These are phyloP conservation scores for Cercospora zeina DNA, from an alignment of 2,329 filamentous ascomycete genomes.

Conservation along the genomic window DNA sequence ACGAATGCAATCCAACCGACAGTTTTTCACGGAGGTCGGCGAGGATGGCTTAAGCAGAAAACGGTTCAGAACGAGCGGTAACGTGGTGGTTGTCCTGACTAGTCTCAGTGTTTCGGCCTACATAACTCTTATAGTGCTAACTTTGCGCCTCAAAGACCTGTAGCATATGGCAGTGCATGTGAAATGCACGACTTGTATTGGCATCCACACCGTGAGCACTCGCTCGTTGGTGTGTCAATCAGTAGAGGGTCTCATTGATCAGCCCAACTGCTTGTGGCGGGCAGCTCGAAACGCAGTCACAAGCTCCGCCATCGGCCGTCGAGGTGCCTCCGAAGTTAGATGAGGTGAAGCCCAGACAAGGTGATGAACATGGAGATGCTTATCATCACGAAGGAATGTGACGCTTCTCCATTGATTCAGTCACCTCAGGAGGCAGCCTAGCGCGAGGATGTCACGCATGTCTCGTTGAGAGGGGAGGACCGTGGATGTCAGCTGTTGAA, in stretches of 20 bases:
- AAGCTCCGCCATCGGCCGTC: background rate
- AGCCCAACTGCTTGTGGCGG: background rate
- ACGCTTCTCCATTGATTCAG: background rate
- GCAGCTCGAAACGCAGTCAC: slow-evolving; percentile 1
- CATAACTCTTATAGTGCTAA: slow-evolving; percentile 60
- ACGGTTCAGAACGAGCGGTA: slow-evolving; percentile 64
- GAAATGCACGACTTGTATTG: background rate
- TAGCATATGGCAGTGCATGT: background rate
- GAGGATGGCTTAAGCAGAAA: slow-evolving; percentile 62
- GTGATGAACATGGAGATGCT: background rate
- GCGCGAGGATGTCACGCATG: background rate
- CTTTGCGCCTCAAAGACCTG: slow-evolving; percentile 48
- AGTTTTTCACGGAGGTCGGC: slow-evolving; percentile 75
- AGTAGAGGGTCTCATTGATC: background rate
- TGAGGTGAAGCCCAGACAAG: background rate
- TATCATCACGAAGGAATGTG: background rate
- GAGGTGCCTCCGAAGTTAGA: background rate
- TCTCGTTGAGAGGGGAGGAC: slow-evolving; percentile 4
- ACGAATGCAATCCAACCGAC: slow-evolving; percentile 85
- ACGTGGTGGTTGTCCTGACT: slow-evolving; percentile 64
- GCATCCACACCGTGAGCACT: background rate
- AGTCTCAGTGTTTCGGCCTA: slow-evolving; percentile 64
- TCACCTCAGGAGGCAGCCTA: background rate
- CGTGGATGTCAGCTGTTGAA: slow-evolving; percentile 1
- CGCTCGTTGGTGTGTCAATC: background rate